phyloP scores from a whole-genome alignment of 495 filamentous ascomycete species.

The Xylaria cubensis region DNA sequence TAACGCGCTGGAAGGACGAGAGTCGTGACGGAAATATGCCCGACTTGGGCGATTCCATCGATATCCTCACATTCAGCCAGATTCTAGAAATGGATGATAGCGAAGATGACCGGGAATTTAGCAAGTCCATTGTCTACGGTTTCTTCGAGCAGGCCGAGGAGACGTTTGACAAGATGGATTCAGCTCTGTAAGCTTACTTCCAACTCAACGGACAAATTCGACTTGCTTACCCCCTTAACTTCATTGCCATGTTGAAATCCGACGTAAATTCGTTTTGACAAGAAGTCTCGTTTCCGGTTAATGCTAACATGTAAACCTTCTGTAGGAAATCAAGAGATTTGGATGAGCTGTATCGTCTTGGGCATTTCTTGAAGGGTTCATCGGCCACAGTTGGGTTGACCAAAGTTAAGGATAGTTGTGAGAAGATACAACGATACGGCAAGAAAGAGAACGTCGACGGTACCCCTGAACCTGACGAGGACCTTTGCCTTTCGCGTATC shows the following conservation, averaged over 20 bases:
- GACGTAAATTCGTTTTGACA: slow-evolving; percentile 8
- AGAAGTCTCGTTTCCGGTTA: neutral
- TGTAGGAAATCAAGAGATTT: slow-evolving; percentile 70
- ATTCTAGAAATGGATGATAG: slow-evolving; percentile 98
- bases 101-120: slow-evolving; percentile 76
- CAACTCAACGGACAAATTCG: slow-evolving; percentile 9
- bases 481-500: slow-evolving; percentile 71
- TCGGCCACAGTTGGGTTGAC: slow-evolving; percentile 92
- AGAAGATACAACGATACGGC: slow-evolving; percentile 95
- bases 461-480: slow-evolving; percentile 65
- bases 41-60: slow-evolving; percentile 73
- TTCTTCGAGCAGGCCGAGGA: slow-evolving; percentile 92
- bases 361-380: slow-evolving; percentile 98
- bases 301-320: slow-evolving; percentile 29
- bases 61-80: slow-evolving; percentile 83
- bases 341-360: slow-evolving; percentile 74
- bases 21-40: slow-evolving; percentile 38
- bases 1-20: slow-evolving; percentile 33
- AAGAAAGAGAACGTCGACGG: slow-evolving; percentile 79
- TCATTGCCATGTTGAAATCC: slow-evolving; percentile 9
- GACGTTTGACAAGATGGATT: slow-evolving; percentile 88
- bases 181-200: slow-evolving; percentile 69
- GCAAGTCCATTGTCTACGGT: slow-evolving; percentile 82
- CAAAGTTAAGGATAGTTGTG: slow-evolving; percentile 91
- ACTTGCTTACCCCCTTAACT: slow-evolving; percentile 1